Conservation (phyloP, 2,329 filamentous ascomycete genomes). For the Penicillium sp. region DNA sequence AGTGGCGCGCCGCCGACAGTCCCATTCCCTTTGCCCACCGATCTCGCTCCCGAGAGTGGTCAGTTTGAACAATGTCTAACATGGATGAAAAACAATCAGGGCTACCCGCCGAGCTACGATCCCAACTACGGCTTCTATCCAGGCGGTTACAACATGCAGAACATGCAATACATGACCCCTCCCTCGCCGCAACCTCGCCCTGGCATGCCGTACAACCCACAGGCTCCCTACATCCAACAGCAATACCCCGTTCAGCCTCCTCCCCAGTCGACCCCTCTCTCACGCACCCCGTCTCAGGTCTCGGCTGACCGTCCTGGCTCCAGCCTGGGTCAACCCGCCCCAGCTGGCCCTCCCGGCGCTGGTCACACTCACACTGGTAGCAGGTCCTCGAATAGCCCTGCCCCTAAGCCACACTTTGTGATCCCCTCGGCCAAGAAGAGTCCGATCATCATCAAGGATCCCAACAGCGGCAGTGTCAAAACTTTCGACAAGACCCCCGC, state of each 20-base stretch:
- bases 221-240: slow-evolving; percentile 52
- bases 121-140: slow-evolving; percentile 49
- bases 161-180: slow-evolving; percentile 45
- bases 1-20: neutral
- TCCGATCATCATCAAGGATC: slow-evolving; percentile 81
- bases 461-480: slow-evolving; percentile 75
- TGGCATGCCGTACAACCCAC: slow-evolving; percentile 53
- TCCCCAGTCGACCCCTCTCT: slow-evolving; percentile 70
- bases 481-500: slow-evolving; percentile 69
- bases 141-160: slow-evolving; percentile 42
- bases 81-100: slow-evolving; percentile 61
- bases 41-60: slow-evolving; percentile 69
- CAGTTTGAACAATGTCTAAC: slow-evolving; percentile 76
- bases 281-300: slow-evolving; percentile 77
- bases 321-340: slow-evolving; percentile 59
- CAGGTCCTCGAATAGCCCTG: slow-evolving; percentile 57
- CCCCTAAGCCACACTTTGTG: slow-evolving; percentile 64
- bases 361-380: slow-evolving; percentile 53
- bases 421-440: slow-evolving; percentile 67
- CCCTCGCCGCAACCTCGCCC: slow-evolving; percentile 50
- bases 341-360: slow-evolving; percentile 53
- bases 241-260: slow-evolving; percentile 53
- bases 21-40: slow-evolving; percentile 42
- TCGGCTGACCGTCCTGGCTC: slow-evolving; percentile 67
- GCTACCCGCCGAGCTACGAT: slow-evolving; percentile 55